Evolutionary conservation across 371 early-diverging fungal genomes (phyloP), one percentile per base, ranked within the genome.

Genomic region (Zancudomyces culisetae): DNA sequence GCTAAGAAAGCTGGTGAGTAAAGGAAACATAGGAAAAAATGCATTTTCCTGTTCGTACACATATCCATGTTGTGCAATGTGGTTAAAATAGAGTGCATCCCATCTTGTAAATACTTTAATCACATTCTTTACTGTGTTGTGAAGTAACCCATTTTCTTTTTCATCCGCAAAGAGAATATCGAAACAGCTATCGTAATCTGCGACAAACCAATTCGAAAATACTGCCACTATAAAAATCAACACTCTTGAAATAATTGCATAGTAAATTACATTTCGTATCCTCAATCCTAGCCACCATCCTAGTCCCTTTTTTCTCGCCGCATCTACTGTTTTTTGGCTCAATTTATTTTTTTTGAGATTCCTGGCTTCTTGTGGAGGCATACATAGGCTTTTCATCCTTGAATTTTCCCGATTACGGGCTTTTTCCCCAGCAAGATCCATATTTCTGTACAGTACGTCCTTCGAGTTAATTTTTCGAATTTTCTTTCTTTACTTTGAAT

Each of bases 11-110:
- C 26, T 48, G 21, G 29, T 26, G 20, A 80, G 45, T 13, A 75
- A 43, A 0, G 94, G 91, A 51, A 85, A 59, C 23, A 85, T 63
- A 3, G 97, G 94, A 63, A 92, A 86, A 64, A 96, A 96, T 0
- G 95, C 97, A 62, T 81, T 75, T 60, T 81, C 81, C 58, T 93
- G 87, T 58, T 96, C 97, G 61, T 75, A 85, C 0, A 74, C 58
- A 60, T 94, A 94, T 10, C 88, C 89, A 13, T 77, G 51, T 56
- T 79, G 74, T 8, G 89, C 78, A 55, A 91, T 85, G 51, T 80
- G 73, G 27, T 79, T 55, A 66, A 92, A 92, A 62, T 91, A 90
- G 49, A 93, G 68, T 2, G 90, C 78, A 58, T 96, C 97, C 94
- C 94, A 96, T 24, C 91, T 75, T 12, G 88, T 62, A 57, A 87